phyloP scores from a whole-genome alignment of 2,329 filamentous ascomycete species.

The Aspergillus tubingensis region DNA sequence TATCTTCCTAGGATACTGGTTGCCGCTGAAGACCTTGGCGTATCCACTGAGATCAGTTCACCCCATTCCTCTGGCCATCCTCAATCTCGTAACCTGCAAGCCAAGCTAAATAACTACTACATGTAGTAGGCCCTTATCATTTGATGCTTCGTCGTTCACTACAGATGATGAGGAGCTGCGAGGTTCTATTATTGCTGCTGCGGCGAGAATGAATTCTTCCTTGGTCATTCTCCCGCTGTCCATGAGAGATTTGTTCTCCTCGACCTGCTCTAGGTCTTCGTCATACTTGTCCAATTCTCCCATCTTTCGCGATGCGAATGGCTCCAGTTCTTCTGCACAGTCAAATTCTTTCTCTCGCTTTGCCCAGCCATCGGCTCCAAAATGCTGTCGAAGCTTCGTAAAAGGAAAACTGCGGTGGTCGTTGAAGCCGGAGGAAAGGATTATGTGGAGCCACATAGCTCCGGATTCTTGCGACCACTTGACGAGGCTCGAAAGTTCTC shows the following conservation, averaged over 20 bases:
- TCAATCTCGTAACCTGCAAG: too few species aligned
- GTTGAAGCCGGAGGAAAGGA: slow-evolving; percentile 36
- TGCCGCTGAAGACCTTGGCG: too few species aligned
- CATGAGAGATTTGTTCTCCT: slow-evolving; percentile 31
- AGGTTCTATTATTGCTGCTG: not conserved
- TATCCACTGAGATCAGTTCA: too few species aligned
- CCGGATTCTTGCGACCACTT: slow-evolving; percentile 37
- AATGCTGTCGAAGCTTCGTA: slow-evolving; percentile 26
- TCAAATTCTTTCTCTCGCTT: slow-evolving; percentile 24
- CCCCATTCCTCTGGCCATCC: too few species aligned
- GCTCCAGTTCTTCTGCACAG: slow-evolving; percentile 21
- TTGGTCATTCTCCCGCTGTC: slow-evolving; percentile 32
- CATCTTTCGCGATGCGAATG: slow-evolving; percentile 30
- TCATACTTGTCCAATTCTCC: slow-evolving; percentile 34
- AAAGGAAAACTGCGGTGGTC: slow-evolving; percentile 35
- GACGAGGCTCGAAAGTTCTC: slow-evolving; percentile 35
- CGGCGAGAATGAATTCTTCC: slow-evolving; percentile 23
- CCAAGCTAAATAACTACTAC: too few species aligned
- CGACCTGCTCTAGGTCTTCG: slow-evolving; percentile 33
- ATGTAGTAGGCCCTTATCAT: too few species aligned
- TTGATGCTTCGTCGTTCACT: too few species aligned
- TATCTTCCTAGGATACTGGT: too few species aligned
- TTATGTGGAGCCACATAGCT: slow-evolving; percentile 42
- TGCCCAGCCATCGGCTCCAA: slow-evolving; percentile 24
- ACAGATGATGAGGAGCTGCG: too few species aligned